These are phyloP conservation scores for Thalassiosira livingstoniorum DNA, from an alignment of 352 stramenopile genomes.

Conservation along the genomic window DNA sequence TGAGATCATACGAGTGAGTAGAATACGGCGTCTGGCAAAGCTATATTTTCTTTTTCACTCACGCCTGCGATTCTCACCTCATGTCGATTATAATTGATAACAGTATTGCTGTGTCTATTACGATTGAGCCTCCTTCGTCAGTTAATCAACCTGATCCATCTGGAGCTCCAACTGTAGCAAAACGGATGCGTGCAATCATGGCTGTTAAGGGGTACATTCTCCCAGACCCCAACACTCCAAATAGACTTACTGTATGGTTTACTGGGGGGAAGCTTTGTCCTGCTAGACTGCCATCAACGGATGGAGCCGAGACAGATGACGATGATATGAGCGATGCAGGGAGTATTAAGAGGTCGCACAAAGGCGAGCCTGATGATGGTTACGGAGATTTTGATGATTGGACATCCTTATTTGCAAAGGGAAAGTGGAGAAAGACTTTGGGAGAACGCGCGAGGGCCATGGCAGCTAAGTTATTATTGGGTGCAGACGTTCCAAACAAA, in stretches of 20 bases:
- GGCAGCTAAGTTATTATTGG: conserved; percentile 56
- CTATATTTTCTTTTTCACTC: too few species aligned
- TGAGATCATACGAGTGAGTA: conserved; percentile 61
- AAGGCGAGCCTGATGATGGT: conserved; percentile 25
- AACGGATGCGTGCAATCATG: conserved; percentile 45
- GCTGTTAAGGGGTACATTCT: conserved; percentile 50
- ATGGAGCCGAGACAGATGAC: conserved; percentile 26
- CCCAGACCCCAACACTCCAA: conserved; percentile 38
- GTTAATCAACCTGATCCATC: conserved; percentile 57
- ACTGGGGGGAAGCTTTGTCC: conserved; percentile 41
- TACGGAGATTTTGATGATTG: conserved; percentile 59
- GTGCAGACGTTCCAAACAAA: conserved; percentile 51
- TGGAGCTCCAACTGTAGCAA: conserved; percentile 53
- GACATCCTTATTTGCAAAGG: conserved; percentile 52
- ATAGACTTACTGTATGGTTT: conserved; percentile 56
- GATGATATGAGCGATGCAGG: background rate
- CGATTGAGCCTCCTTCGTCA: conserved; percentile 58
- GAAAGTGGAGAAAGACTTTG: conserved; percentile 54
- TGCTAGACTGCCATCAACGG: conserved; percentile 21
- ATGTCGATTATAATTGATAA: too few species aligned
- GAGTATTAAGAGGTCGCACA: too few species aligned
- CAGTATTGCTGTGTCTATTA: conserved; percentile 39
- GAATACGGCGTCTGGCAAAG: background rate
- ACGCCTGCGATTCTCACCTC: too few species aligned
- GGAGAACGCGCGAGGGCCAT: conserved; percentile 45